Percentiles rank a stretch among this genome's conserved stretches.
These are phyloP conservation scores for Trichoderma semiorbis DNA, from an alignment of 2,329 filamentous ascomycete species.

Conservation along the genomic window DNA sequence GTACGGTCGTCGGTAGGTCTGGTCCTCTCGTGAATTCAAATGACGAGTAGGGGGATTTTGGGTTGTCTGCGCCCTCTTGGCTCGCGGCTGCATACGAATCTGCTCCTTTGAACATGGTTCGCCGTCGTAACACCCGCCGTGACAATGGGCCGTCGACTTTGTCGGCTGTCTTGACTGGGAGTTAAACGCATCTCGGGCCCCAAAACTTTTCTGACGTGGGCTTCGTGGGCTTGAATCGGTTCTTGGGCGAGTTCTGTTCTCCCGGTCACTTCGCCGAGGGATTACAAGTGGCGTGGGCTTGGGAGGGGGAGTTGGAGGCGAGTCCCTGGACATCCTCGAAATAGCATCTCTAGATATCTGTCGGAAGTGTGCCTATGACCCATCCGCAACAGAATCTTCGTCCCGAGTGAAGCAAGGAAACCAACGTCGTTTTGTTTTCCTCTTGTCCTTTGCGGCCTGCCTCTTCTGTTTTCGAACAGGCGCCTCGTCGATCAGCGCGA, in stretches of 20 bases:
- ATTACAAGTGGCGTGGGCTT: slow-evolving; percentile 15
- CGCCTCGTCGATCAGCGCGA: slow-evolving; percentile 33
- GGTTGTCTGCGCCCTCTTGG: neutral
- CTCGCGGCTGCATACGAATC: neutral
- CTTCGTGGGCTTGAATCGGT: slow-evolving; percentile 16
- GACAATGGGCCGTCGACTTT: slow-evolving; percentile 12
- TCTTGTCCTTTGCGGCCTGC: slow-evolving; percentile 10
- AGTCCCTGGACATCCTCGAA: neutral
- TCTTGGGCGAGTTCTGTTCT: neutral
- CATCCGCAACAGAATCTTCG: slow-evolving; percentile 25
- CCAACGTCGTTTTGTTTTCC: slow-evolving; percentile 25
- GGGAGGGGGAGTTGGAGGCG: slow-evolving; percentile 12
- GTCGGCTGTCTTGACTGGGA: neutral
- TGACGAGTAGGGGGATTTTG: neutral
- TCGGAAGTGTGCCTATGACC: slow-evolving; percentile 26
- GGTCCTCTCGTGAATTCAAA: neutral
- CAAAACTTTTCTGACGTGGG: neutral
- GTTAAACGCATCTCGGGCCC: neutral
- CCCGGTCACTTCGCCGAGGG: neutral
- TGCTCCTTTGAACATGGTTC: slow-evolving; percentile 13
- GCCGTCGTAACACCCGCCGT: slow-evolving; percentile 13
- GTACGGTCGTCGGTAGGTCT: neutral
- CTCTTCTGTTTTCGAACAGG: slow-evolving; percentile 24
- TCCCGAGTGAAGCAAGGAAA: slow-evolving; percentile 30
- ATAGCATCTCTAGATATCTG: slow-evolving; percentile 12